Conservation (phyloP, 2,329 filamentous ascomycete species). For the Colletotrichum spaethianum region DNA sequence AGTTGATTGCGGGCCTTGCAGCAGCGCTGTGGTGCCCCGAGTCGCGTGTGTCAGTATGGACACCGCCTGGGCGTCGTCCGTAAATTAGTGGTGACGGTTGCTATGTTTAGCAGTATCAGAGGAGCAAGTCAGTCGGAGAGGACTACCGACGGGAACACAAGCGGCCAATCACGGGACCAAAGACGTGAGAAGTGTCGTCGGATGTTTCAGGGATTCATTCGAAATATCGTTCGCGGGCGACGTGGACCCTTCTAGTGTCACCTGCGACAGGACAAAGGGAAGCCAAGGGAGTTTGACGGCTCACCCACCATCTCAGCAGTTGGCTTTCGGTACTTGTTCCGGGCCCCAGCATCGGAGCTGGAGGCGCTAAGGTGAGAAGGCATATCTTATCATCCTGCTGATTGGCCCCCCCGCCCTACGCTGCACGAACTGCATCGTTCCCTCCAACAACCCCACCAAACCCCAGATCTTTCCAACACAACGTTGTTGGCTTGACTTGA, state of each 20-base stretch:
- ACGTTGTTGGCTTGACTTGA: neutral
- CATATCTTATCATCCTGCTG: slow-evolving; percentile 4
- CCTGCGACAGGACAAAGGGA: slow-evolving; percentile 6
- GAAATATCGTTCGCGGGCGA: neutral
- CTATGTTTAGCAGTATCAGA: slow-evolving; percentile 26
- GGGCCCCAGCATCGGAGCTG: neutral
- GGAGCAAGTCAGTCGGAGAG: slow-evolving; percentile 4
- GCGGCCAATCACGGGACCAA: slow-evolving; percentile 18
- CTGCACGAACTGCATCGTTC: neutral
- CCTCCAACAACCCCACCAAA: neutral
- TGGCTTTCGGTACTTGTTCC: neutral
- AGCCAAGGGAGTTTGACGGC: slow-evolving; percentile 13
- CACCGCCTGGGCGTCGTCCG: neutral
- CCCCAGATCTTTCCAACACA: slow-evolving; percentile 19
- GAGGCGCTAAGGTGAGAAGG: neutral
- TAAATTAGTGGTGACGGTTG: slow-evolving; percentile 1
- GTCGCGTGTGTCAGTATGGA: slow-evolving; percentile 9
- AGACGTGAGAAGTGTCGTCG: slow-evolving; percentile 13
- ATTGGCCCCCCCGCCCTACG: neutral
- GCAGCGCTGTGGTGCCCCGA: slow-evolving; percentile 8
- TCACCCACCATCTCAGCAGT: neutral
- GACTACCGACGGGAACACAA: neutral
- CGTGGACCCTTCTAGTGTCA: neutral
- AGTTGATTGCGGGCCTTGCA: neutral
- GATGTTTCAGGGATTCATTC: slow-evolving; percentile 33